These are phyloP conservation scores for Nakaseomyces kungkrabaensis DNA, from an alignment of 1,139 yeast genomes.

Conservation along the genomic window DNA sequence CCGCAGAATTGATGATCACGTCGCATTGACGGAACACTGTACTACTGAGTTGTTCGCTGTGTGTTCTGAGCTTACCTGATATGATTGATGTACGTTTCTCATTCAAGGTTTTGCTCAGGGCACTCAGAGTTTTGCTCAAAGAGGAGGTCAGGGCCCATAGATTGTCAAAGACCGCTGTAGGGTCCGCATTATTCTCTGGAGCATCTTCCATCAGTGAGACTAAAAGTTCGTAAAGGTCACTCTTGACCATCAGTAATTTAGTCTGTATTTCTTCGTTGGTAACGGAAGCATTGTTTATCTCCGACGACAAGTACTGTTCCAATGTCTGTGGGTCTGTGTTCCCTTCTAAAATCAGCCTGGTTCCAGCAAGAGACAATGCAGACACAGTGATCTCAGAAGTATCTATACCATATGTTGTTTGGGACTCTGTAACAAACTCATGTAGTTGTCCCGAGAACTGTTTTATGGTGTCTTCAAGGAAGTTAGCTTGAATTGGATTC, in stretches of 20 bases:
- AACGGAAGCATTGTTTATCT: background rate
- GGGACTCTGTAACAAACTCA: conserved; percentile 3
- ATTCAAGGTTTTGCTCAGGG: conserved; percentile 12
- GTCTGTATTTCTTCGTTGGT: background rate
- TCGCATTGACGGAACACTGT: conserved; percentile 24
- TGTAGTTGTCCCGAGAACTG: conserved; percentile 14
- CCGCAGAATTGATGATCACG: conserved; percentile 18
- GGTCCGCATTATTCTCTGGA: conserved; percentile 1
- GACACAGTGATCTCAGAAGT: background rate
- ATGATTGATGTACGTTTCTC: conserved; percentile 10
- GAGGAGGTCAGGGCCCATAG: conserved; percentile 20
- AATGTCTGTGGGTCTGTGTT: background rate
- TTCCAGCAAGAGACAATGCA: background rate
- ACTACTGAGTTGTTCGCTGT: conserved; percentile 16
- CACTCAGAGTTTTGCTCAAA: conserved; percentile 13
- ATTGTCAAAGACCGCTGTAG: background rate
- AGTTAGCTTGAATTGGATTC: conserved; percentile 17
- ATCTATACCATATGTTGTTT: conserved; percentile 2
- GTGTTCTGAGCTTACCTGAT: conserved; percentile 8
- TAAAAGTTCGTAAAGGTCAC: conserved; percentile 9
- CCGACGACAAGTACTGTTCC: background rate
- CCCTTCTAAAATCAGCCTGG: background rate
- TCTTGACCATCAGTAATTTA: conserved; percentile 8
- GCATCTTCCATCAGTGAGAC: conserved; percentile 6
- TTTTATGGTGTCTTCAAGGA: conserved; percentile 12